Evolutionary conservation across 2,329 filamentous ascomycete genomes (phyloP).

Genomic region (Harringtonia lauricola): DNA sequence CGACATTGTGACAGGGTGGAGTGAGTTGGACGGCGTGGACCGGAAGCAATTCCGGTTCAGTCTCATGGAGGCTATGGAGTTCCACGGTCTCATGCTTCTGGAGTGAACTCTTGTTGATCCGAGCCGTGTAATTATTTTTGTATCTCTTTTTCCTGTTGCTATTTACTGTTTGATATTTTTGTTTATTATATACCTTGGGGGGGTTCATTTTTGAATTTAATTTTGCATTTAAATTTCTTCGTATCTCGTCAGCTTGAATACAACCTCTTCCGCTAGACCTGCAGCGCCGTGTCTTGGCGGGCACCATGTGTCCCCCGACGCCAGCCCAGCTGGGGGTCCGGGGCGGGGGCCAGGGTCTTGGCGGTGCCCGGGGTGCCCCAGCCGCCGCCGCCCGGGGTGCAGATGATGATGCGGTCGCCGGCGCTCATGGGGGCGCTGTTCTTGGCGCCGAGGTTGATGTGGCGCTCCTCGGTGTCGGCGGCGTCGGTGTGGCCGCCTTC

Average conservation of each 20-base stretch:
- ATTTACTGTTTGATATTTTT: too few relatives aligned
- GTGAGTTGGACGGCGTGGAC: neutral
- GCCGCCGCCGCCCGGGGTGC: conserved; percentile 69
- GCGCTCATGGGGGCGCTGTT: conserved; percentile 67
- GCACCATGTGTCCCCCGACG: conserved; percentile 44
- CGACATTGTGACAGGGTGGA: neutral
- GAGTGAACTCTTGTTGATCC: too few relatives aligned
- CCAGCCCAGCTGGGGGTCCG: conserved; percentile 46
- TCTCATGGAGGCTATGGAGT: neutral
- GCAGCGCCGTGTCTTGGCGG: conserved; percentile 47
- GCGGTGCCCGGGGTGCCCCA: conserved; percentile 55
- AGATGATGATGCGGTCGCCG: conserved; percentile 67
- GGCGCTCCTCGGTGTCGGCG: conserved; percentile 40
- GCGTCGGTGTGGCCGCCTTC: conserved; percentile 10
- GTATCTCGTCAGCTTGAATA: neutral
- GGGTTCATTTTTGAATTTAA: too few relatives aligned
- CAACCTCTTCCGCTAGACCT: conserved; percentile 26
- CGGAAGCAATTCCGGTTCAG: neutral
- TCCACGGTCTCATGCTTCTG: too few relatives aligned
- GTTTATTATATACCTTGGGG: too few relatives aligned
- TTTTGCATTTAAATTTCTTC: too few relatives aligned
- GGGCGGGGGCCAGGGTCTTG: conserved; percentile 32
- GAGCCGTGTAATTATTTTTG: too few relatives aligned
- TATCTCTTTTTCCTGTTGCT: too few relatives aligned
- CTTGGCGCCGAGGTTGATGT: conserved; percentile 67